phyloP scores from a whole-genome alignment of 345 rosid species.

The Isatis tinctoria region DNA sequence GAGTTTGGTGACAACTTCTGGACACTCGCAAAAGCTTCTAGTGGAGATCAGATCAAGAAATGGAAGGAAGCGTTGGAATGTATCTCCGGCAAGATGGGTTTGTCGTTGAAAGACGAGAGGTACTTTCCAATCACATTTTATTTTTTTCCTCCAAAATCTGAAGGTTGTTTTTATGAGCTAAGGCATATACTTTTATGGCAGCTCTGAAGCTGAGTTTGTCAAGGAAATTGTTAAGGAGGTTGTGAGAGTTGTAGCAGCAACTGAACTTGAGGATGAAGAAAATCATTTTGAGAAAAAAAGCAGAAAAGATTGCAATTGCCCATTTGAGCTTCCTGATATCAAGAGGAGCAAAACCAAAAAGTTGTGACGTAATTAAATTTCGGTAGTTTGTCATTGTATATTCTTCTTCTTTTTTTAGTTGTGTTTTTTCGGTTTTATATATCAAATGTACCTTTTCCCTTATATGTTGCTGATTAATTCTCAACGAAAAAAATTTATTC shows the following conservation, averaged over 20 bases:
- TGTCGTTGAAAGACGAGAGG: neutral
- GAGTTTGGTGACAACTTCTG: slow-evolving; percentile 23
- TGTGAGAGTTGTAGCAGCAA: neutral
- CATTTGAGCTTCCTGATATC: neutral
- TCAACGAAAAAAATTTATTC: no score
- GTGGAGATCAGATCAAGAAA: slow-evolving; percentile 5
- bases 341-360: neutral
- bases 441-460: no score
- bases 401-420: no score
- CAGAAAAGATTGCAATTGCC: neutral
- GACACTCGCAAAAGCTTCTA: neutral
- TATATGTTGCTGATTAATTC: no score
- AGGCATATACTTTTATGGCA: neutral
- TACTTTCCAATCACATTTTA: neutral
- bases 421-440: no score
- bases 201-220: slow-evolving; percentile 20
- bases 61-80: slow-evolving; percentile 12
- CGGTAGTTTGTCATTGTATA: neutral
- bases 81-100: slow-evolving; percentile 22
- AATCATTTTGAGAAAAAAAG: neutral
- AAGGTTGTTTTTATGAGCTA: neutral
- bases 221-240: slow-evolving; percentile 1
- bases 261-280: neutral
- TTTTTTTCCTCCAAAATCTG: neutral
- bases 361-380: neutral